Evolutionary conservation across 176 grass and related monocot genomes (phyloP).

Genomic region (Bolboschoenus planiculmis): DNA sequence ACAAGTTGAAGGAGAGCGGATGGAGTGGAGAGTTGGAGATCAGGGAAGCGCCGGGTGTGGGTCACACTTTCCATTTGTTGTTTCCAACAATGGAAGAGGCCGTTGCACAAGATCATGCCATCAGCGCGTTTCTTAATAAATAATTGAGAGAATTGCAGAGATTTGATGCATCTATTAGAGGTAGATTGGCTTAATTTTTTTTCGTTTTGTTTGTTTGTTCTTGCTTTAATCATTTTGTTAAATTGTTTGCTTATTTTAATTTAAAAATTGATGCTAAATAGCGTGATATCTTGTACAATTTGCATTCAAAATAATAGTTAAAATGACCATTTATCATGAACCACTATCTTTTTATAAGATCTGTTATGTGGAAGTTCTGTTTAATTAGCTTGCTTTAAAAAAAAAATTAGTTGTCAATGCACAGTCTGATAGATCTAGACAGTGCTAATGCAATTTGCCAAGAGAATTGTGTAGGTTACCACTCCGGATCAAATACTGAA

Average conservation of each 20-base stretch:
- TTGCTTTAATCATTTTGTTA: background rate
- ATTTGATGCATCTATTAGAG: background rate
- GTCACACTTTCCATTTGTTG: constrained; percentile 28
- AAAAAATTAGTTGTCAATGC: background rate
- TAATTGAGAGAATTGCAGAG: background rate
- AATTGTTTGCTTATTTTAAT: background rate
- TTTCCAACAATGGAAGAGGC: background rate
- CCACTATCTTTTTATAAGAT: background rate
- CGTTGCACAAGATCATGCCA: background rate
- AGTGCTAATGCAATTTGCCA: background rate
- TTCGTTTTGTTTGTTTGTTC: background rate
- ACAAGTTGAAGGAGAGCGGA: constrained; percentile 23
- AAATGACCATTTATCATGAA: background rate
- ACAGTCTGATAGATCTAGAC: background rate
- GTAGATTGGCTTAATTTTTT: background rate
- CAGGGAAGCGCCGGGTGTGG: constrained; percentile 7
- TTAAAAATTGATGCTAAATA: background rate
- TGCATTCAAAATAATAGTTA: background rate
- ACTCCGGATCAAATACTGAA: background rate
- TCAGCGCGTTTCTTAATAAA: constrained; percentile 20
- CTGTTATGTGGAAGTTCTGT: background rate
- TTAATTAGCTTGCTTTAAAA: background rate
- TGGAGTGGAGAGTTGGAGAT: constrained; percentile 29
- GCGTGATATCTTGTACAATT: background rate
- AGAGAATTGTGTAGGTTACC: background rate